These are phyloP conservation scores for thale cress (Arabidopsis thaliana) DNA, from an alignment of 345 rosid genomes.

Conservation along the genomic window TAIR10.1 NC_003074.8:18527001-18527500, in stretches of 20 bases:
- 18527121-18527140: neutral
- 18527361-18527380: slow-evolving; percentile 29
- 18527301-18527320: slow-evolving; percentile 66
- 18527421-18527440: slow-evolving; percentile 81
- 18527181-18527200: neutral
- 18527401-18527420: slow-evolving; percentile 45
- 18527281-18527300: slow-evolving; percentile 72
- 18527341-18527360: slow-evolving; percentile 58
- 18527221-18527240: slow-evolving; percentile 78
- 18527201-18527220: slow-evolving; percentile 43
- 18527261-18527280: slow-evolving; percentile 64
- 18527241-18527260: slow-evolving; percentile 59
- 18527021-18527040: neutral
- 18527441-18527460: slow-evolving; percentile 74
- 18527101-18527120: neutral
- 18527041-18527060: neutral
- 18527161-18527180: neutral
- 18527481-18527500: slow-evolving; percentile 60
- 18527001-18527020: no score
- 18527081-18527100: no score
- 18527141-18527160: slow-evolving; percentile 14
- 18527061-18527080: neutral
- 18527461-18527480: slow-evolving; percentile 69
- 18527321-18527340: slow-evolving; percentile 74
- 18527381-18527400: slow-evolving; percentile 31